Percentiles rank a stretch among this genome's conserved stretches.
phyloP scores from a whole-genome alignment of 306 rosid species.

The Amphicarpaea edgeworthii region DNA sequence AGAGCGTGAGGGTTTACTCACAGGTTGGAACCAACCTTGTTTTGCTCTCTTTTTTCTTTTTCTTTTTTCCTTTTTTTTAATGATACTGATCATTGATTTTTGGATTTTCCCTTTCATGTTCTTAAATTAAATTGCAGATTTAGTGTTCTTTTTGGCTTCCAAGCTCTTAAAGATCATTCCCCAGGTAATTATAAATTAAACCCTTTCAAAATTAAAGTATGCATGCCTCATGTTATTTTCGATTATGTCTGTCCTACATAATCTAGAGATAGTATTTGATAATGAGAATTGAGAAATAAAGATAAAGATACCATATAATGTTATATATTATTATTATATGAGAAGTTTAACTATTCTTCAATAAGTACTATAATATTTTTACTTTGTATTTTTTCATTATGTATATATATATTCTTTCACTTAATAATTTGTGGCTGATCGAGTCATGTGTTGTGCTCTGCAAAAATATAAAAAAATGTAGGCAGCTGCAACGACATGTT shows the following conservation, averaged over 20 bases:
- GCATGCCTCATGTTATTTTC: not conserved
- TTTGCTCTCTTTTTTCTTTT: not conserved
- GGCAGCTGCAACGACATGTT: constrained; percentile 99
- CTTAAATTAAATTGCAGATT: constrained; percentile 59
- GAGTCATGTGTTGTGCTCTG: too few species aligned
- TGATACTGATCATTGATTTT: not conserved
- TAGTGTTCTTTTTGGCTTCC: constrained; percentile 83
- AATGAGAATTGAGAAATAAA: too few species aligned
- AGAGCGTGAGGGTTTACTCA: constrained; percentile 88
- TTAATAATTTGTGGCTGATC: not conserved
- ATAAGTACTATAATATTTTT: not conserved
- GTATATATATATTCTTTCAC: not conserved
- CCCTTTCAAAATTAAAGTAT: too few species aligned
- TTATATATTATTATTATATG: not conserved
- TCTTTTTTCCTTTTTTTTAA: not conserved
- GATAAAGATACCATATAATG: not conserved
- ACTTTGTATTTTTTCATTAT: not conserved
- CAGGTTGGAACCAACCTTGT: constrained; percentile 56
- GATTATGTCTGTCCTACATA: not conserved
- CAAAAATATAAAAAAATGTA: constrained; percentile 27
- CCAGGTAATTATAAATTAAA: constrained; percentile 62
- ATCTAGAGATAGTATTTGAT: not conserved
- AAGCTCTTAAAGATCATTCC: constrained; percentile 90
- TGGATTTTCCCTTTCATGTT: constrained; percentile 1
- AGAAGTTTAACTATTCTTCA: not conserved